Conservation (phyloP, 176 grass and related monocot species). For the Musa itinerans region DNA sequence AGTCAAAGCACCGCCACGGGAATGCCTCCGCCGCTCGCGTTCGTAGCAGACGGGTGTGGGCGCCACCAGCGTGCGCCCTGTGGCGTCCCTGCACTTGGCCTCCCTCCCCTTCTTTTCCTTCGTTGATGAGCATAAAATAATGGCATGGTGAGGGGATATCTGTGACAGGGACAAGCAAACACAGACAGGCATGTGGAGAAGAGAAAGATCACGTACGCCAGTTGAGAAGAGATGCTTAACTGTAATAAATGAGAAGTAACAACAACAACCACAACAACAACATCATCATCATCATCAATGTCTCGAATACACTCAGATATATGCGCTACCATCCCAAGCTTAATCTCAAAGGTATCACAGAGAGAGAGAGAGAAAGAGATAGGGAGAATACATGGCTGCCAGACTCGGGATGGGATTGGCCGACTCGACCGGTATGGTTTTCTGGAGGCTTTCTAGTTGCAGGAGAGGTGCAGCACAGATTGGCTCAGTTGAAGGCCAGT, state of each 20-base stretch:
- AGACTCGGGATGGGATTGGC: background rate
- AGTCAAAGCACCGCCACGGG: constrained; percentile 1
- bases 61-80: background rate
- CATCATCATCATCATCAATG: background rate
- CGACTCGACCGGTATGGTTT: background rate
- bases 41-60: background rate
- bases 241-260: constrained; percentile 3
- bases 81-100: background rate
- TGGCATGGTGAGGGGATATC: background rate
- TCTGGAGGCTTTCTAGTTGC: constrained; percentile 1
- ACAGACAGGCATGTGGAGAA: background rate
- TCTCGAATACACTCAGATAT: background rate
- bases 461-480: constrained; percentile 40
- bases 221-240: background rate
- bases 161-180: background rate
- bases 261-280: background rate
- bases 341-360: background rate
- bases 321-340: too few relatives aligned
- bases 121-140: background rate
- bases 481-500: background rate
- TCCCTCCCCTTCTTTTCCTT: background rate
- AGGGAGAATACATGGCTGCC: background rate
- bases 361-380: background rate
- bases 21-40: background rate
- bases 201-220: background rate